Evolutionary conservation across 2,329 filamentous ascomycete species (phyloP), one percentile per base, ranked within the genome.

Genomic region (Cercospora zeae-maydis): DNA sequence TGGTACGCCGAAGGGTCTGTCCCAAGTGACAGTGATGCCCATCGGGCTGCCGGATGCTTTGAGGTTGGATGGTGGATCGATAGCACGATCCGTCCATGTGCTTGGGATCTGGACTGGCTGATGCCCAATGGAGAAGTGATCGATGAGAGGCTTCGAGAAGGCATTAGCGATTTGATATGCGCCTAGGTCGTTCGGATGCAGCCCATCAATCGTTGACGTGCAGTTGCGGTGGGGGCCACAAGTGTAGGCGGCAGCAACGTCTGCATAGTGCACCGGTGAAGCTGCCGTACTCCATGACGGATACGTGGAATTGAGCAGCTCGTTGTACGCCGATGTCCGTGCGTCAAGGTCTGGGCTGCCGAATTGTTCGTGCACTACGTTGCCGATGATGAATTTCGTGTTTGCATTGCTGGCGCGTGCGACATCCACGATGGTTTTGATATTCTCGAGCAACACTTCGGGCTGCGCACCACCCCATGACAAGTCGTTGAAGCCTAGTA

Each of bases 121-220:
- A 19, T 59, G 24, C 13, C 61, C 61, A 3, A 59, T 47, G 2
- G 61, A 52, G 49, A 59, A 63, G 30, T 63, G 34, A 19, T 59
- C 56, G 30, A 63, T 52, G n/a, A 63, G 36, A 11, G 47, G 36
- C 39, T 63, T 59, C 8, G 74, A 71, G 67, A 80, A 81, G 9
- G 78, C 78, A 47, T 73, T 67, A 2, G 79, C 78, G 56, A 81
- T 77, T 59, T 80, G 72, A 63, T 72, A 78, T 54, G 81, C 78
- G 14, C 78, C 79, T 1, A 75, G 67, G 5, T 73, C 72, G 53
- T 76, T 78, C 0, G 78, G 79, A 59, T 81, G 79, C 8, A 81
- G 66, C 9, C 78, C 79, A 67, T 80, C 79, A 61, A 78, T 76
- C 5, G 75, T 73, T 0, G 71, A 10, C 66, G 49, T 68, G 61